Evolutionary conservation across 2,329 filamentous ascomycete genomes (phyloP).

Genomic region (Diaporthe sp.): DNA sequence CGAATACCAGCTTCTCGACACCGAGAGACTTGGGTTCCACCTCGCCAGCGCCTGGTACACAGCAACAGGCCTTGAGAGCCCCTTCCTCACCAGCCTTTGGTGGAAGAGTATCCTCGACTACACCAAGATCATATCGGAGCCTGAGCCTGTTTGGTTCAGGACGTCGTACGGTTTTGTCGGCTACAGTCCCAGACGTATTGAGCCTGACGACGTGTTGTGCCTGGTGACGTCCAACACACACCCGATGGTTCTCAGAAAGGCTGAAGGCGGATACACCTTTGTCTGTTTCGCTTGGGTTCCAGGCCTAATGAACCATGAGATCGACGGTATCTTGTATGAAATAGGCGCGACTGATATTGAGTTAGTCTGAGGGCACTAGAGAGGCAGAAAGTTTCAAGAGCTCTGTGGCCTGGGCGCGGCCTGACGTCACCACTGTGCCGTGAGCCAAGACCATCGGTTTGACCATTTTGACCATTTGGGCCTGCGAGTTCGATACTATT

Average conservation of each 20-base stretch:
- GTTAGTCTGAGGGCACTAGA: neutral
- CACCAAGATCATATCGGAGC: constrained; percentile 15
- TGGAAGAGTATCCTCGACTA: constrained; percentile 29
- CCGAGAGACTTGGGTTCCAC: neutral
- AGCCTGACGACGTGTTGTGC: constrained; percentile 21
- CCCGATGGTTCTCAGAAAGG: constrained; percentile 21
- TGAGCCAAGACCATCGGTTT: neutral
- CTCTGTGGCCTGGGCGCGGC: neutral
- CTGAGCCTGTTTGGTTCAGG: constrained; percentile 14
- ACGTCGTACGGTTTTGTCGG: constrained; percentile 11
- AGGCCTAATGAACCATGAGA: constrained; percentile 13
- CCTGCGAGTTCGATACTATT: neutral
- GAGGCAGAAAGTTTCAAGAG: neutral
- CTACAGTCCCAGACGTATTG: constrained; percentile 13
- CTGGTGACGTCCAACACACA: constrained; percentile 14
- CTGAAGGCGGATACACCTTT: constrained; percentile 1
- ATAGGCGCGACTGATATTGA: constrained; percentile 6
- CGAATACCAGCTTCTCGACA: neutral
- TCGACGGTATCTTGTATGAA: neutral
- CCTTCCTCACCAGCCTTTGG: constrained; percentile 6
- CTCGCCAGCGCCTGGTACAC: constrained; percentile 13
- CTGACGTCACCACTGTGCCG: constrained; percentile 34
- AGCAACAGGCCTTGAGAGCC: constrained; percentile 21
- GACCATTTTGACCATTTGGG: neutral
- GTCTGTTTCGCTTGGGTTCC: constrained; percentile 17